phyloP scores from a whole-genome alignment of 2,329 filamentous ascomycete species.

The Colletotrichum costaricense region DNA sequence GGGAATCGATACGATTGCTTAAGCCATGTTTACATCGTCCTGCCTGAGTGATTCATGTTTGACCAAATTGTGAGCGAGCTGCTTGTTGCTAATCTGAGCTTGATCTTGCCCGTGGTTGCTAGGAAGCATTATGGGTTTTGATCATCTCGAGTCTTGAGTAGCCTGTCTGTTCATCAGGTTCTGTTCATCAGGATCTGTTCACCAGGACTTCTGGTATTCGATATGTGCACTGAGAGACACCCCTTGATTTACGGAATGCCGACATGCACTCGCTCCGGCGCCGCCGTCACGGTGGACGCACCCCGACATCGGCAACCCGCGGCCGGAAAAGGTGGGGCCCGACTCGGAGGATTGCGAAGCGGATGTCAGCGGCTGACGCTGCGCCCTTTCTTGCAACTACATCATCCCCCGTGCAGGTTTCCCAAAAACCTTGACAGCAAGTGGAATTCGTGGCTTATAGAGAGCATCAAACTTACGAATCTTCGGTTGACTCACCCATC shows the following conservation, averaged over 20 bases:
- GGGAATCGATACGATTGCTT: no score
- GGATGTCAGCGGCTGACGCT: neutral
- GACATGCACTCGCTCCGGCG: neutral
- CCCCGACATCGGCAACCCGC: slow-evolving; percentile 15
- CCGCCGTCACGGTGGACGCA: neutral
- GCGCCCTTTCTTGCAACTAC: neutral
- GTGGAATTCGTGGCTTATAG: no score
- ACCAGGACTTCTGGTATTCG: no score
- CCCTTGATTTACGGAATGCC: neutral
- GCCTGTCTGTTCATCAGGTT: neutral
- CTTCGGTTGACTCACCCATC: no score
- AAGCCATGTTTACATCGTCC: no score
- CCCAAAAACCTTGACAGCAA: neutral
- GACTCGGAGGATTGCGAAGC: neutral
- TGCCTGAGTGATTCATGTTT: no score
- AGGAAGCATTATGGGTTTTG: no score
- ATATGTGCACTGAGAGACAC: neutral
- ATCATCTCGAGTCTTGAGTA: no score
- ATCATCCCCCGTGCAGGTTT: neutral
- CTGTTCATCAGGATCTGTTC: neutral
- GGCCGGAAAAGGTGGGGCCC: slow-evolving; percentile 21
- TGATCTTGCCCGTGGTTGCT: no score
- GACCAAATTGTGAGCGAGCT: no score
- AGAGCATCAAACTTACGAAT: no score
- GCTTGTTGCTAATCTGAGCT: no score